phyloP scores from a whole-genome alignment of 495 filamentous ascomycete species.

The Halenospora varia region DNA sequence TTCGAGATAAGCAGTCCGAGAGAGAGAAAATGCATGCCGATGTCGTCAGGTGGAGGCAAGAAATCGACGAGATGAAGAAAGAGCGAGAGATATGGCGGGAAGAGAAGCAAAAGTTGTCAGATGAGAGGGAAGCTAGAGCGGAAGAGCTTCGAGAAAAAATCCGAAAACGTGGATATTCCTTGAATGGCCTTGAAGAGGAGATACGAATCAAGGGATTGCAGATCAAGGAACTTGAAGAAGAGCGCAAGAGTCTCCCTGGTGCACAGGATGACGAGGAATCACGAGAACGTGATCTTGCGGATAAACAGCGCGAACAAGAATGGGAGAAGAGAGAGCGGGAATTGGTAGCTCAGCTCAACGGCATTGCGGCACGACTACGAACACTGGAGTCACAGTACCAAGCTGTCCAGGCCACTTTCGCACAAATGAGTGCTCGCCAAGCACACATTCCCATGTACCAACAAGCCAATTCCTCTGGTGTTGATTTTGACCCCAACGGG shows the following conservation, averaged over 20 bases:
- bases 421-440: slow-evolving; percentile 11
- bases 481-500: slow-evolving; percentile 41
- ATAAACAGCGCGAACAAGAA: slow-evolving; percentile 19
- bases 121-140: slow-evolving; percentile 29
- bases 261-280: slow-evolving; percentile 52
- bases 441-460: slow-evolving; percentile 30
- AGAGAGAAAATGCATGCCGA: slow-evolving; percentile 50
- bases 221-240: slow-evolving; percentile 51
- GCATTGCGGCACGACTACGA: neutral
- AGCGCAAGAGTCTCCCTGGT: slow-evolving; percentile 45
- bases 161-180: slow-evolving; percentile 11
- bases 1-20: slow-evolving; percentile 71
- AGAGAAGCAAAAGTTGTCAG: slow-evolving; percentile 39
- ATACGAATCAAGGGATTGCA: slow-evolving; percentile 32
- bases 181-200: slow-evolving; percentile 33
- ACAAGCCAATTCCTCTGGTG: slow-evolving; percentile 38
- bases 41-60: slow-evolving; percentile 51
- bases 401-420: neutral
- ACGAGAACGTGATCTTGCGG: slow-evolving; percentile 37
- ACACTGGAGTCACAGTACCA: slow-evolving; percentile 12
- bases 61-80: slow-evolving; percentile 43
- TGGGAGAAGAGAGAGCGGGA: slow-evolving; percentile 21
- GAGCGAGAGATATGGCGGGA: slow-evolving; percentile 38
- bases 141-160: slow-evolving; percentile 18
- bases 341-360: slow-evolving; percentile 7